Conservation (phyloP, 2,329 filamentous ascomycete genomes). For the Aaosphaeria pasadenensis region DNA sequence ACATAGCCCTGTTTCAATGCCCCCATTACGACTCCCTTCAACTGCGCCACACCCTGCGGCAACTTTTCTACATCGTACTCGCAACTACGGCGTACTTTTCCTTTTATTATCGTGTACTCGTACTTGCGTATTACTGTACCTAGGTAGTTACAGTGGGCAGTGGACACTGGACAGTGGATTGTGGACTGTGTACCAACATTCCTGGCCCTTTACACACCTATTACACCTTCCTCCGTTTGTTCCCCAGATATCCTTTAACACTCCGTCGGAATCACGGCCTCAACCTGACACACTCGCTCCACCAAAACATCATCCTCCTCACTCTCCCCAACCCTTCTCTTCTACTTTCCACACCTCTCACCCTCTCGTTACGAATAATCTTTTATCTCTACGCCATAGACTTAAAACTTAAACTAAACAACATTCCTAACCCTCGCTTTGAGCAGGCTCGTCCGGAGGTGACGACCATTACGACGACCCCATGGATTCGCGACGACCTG, state of each 20-base stretch:
- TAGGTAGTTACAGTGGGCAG: not conserved
- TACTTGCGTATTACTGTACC: not conserved
- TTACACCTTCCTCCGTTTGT: not conserved
- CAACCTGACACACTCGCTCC: not conserved
- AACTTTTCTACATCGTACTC: too few relatives aligned
- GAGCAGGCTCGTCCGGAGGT: slow-evolving; percentile 17
- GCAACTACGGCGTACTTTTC: not conserved
- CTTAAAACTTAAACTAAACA: slow-evolving; percentile 1
- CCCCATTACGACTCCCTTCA: not conserved
- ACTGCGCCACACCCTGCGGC: not conserved
- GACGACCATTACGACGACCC: slow-evolving; percentile 25
- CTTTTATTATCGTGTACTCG: not conserved
- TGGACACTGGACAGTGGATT: too few relatives aligned
- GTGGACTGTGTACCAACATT: too few relatives aligned
- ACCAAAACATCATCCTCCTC: not conserved
- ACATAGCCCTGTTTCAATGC: not conserved
- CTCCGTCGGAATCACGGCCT: not conserved
- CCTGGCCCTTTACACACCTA: not conserved
- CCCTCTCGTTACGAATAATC: slow-evolving; percentile 6
- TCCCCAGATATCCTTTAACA: not conserved
- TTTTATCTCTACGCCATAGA: slow-evolving; percentile 8
- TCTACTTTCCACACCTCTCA: not conserved
- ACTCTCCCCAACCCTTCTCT: not conserved
- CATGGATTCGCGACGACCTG: slow-evolving; percentile 53
- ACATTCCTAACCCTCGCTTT: slow-evolving; percentile 12